Evolutionary conservation across 2,329 filamentous ascomycete genomes (phyloP).

Genomic region (Biscogniauxia marginata): DNA sequence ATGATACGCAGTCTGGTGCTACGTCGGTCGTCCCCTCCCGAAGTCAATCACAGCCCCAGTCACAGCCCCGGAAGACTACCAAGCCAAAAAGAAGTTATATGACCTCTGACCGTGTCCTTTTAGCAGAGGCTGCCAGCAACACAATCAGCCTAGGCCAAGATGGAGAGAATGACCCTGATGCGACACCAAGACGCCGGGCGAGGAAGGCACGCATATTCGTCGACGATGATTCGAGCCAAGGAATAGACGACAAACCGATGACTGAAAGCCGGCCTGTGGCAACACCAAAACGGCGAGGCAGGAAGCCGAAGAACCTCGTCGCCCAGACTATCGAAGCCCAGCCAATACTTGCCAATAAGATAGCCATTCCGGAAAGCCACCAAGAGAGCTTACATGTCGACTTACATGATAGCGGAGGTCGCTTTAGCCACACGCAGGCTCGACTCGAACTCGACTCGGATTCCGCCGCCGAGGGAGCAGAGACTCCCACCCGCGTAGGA

Average conservation of each 20-base stretch:
- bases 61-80: neutral
- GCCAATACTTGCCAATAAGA: neutral
- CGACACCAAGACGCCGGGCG: slow-evolving; percentile 21
- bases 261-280: slow-evolving; percentile 10
- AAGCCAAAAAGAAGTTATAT: slow-evolving; percentile 14
- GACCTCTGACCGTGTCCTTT: neutral
- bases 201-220: slow-evolving; percentile 20
- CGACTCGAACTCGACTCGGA: slow-evolving; percentile 25
- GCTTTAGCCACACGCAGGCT: slow-evolving; percentile 28
- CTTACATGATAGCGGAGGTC: slow-evolving; percentile 5
- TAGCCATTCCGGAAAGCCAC: neutral
- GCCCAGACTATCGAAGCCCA: neutral
- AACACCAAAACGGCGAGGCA: slow-evolving; percentile 26
- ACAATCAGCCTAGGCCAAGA: slow-evolving; percentile 8
- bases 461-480: slow-evolving; percentile 14
- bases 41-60: slow-evolving; percentile 1
- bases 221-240: slow-evolving; percentile 16
- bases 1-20: slow-evolving; percentile 22
- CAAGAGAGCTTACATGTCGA: slow-evolving; percentile 9
- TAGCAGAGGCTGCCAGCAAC: slow-evolving; percentile 4
- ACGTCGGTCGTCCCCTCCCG: slow-evolving; percentile 3
- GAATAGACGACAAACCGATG: slow-evolving; percentile 15
- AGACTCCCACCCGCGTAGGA: slow-evolving; percentile 21
- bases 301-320: slow-evolving; percentile 23
- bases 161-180: slow-evolving; percentile 15